Evolutionary conservation across 169 alveolate genomes (phyloP).

Genomic region (Cyclospora cayetanensis): DNA sequence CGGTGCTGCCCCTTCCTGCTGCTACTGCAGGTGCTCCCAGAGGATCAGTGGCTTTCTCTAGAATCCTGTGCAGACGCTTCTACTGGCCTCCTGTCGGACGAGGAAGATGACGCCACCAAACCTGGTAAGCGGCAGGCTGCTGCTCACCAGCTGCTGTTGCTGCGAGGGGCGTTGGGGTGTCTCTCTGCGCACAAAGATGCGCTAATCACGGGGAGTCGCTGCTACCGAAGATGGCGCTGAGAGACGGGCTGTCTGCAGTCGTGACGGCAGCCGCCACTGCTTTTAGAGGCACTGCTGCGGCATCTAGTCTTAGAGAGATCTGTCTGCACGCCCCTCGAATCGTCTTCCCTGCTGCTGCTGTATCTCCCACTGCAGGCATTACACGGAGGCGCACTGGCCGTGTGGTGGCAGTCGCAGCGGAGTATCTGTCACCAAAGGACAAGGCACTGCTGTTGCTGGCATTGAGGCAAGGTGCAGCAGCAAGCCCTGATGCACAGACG

Average conservation of each 20-base stretch:
- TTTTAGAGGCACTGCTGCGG: not conserved
- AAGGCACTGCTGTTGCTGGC: not conserved
- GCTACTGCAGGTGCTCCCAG: slow-evolving; percentile 8
- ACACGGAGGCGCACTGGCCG: not conserved
- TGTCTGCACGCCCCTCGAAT: not conserved
- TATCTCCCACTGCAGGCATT: not conserved
- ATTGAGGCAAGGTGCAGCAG: not conserved
- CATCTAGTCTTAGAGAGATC: too few species aligned
- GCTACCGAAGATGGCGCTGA: not conserved
- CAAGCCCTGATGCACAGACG: not conserved
- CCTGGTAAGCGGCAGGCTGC: too few species aligned
- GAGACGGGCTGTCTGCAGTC: not conserved
- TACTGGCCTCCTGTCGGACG: too few species aligned
- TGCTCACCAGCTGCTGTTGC: not conserved
- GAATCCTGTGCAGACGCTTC: not conserved
- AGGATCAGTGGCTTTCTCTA: not conserved
- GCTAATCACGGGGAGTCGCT: too few species aligned
- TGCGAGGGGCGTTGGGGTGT: too few species aligned
- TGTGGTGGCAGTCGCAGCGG: not conserved
- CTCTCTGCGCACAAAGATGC: too few species aligned
- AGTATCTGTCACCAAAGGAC: not conserved
- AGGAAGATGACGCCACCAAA: too few species aligned
- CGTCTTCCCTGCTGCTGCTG: not conserved
- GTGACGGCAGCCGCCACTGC: not conserved
- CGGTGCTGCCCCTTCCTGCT: not conserved